Evolutionary conservation across 768 basidiomycete genomes (phyloP).

Genomic region (Leccinum rimulosum): DNA sequence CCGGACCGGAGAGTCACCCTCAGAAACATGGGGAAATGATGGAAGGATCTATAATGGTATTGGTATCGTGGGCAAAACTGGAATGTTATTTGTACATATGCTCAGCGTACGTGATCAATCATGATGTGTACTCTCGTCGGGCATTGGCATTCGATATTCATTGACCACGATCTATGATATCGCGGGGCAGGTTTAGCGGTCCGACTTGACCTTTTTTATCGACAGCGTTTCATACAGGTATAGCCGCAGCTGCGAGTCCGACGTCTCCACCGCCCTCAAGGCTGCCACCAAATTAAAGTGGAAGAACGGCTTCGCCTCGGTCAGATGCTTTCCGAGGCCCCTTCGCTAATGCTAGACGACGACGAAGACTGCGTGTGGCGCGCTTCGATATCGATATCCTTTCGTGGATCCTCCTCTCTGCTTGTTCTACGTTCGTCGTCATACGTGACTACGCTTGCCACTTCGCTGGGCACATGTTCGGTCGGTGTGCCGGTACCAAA

Average conservation of each 20-base stretch:
- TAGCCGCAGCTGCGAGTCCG: slow-evolving; percentile 15
- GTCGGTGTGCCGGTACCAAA: slow-evolving; percentile 69
- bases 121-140: background rate
- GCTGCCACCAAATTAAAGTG: slow-evolving; percentile 82
- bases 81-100: background rate
- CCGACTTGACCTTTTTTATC: slow-evolving; percentile 7
- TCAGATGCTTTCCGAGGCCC: slow-evolving; percentile 25
- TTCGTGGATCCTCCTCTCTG: background rate
- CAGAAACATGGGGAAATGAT: background rate
- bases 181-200: background rate
- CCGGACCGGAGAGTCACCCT: background rate
- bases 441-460: slow-evolving; percentile 77
- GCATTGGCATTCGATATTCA: too few species aligned
- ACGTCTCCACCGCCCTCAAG: slow-evolving; percentile 62
- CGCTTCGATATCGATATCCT: slow-evolving; percentile 31
- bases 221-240: slow-evolving; percentile 7
- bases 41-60: background rate
- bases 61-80: background rate
- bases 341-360: background rate
- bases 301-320: slow-evolving; percentile 77
- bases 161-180: too few species aligned
- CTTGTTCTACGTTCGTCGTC: slow-evolving; percentile 36
- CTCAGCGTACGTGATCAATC: background rate
- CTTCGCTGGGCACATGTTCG: slow-evolving; percentile 47
- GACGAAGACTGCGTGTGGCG: slow-evolving; percentile 21